A percentile compares a stretch with the other conserved stretches of the same genome.
Conservation (phyloP, 768 basidiomycete species). For the Lactarius hatsudake region DNA sequence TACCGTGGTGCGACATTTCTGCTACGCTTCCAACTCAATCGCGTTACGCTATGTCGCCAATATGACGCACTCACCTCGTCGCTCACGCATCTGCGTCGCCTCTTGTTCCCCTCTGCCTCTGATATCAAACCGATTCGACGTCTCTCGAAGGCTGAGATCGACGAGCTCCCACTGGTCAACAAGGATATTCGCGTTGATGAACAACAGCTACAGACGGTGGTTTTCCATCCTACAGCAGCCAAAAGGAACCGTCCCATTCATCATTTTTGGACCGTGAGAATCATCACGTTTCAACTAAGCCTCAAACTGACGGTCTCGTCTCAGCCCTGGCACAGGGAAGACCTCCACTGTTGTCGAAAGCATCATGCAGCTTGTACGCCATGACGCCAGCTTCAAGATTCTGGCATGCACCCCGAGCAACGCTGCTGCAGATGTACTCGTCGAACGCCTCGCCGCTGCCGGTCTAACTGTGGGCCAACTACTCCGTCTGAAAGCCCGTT, state of each 20-base stretch:
- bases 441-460: slow-evolving; percentile 29
- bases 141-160: slow-evolving; percentile 23
- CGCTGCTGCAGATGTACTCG: slow-evolving; percentile 37
- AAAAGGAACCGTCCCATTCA: slow-evolving; percentile 51
- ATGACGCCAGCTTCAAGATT: slow-evolving; percentile 28
- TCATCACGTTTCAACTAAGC: background rate
- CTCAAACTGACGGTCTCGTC: background rate
- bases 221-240: slow-evolving; percentile 42
- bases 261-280: slow-evolving; percentile 61
- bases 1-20: slow-evolving; percentile 42
- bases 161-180: slow-evolving; percentile 38
- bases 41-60: slow-evolving; percentile 54
- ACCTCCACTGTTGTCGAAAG: slow-evolving; percentile 39
- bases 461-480: slow-evolving; percentile 35
- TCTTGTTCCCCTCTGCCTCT: slow-evolving; percentile 47
- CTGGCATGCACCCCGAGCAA: slow-evolving; percentile 41
- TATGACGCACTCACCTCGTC: slow-evolving; percentile 53
- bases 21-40: slow-evolving; percentile 53
- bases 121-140: slow-evolving; percentile 32
- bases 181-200: slow-evolving; percentile 44
- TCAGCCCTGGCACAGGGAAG: slow-evolving; percentile 43
- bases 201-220: slow-evolving; percentile 49
- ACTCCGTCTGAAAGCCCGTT: slow-evolving; percentile 54
- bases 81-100: slow-evolving; percentile 41
- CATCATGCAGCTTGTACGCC: slow-evolving; percentile 36